These are phyloP conservation scores for Agaricus blazei DNA, from an alignment of 768 basidiomycete species.

Conservation along the genomic window DNA sequence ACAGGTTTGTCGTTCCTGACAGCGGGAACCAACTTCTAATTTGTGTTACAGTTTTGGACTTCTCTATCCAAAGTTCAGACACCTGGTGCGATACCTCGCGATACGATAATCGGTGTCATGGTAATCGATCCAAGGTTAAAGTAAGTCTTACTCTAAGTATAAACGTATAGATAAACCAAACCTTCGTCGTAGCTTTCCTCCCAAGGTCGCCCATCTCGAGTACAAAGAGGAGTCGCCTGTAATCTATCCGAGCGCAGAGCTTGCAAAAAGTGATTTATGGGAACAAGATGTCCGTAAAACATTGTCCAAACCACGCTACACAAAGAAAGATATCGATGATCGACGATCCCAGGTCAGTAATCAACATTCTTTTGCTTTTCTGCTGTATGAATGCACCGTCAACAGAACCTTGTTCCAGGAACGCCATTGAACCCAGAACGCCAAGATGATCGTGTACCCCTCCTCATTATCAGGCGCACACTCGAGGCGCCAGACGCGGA, in stretches of 20 bases:
- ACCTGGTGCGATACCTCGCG: slow-evolving; percentile 62
- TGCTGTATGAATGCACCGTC: neutral
- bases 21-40: neutral
- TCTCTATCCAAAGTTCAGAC: slow-evolving; percentile 55
- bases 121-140: slow-evolving; percentile 84
- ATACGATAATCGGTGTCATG: slow-evolving; percentile 73
- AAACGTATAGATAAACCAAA: neutral
- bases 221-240: slow-evolving; percentile 25
- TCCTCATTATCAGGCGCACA: slow-evolving; percentile 80
- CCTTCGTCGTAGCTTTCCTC: slow-evolving; percentile 62
- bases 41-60: slow-evolving; percentile 56
- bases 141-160: slow-evolving; percentile 34
- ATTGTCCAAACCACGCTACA: slow-evolving; percentile 60
- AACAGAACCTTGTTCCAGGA: slow-evolving; percentile 75
- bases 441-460: slow-evolving; percentile 79
- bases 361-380: neutral
- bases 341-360: slow-evolving; percentile 62
- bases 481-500: slow-evolving; percentile 34
- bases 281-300: slow-evolving; percentile 45
- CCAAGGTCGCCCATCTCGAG: slow-evolving; percentile 55
- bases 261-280: slow-evolving; percentile 76
- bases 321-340: slow-evolving; percentile 84
- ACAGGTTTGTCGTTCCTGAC: slow-evolving; percentile 34
- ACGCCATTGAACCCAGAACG: slow-evolving; percentile 57
- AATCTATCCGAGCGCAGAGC: slow-evolving; percentile 48